Evolutionary conservation across 1,139 yeast species (phyloP).

Genomic region (Suhomyces coccinellae): DNA sequence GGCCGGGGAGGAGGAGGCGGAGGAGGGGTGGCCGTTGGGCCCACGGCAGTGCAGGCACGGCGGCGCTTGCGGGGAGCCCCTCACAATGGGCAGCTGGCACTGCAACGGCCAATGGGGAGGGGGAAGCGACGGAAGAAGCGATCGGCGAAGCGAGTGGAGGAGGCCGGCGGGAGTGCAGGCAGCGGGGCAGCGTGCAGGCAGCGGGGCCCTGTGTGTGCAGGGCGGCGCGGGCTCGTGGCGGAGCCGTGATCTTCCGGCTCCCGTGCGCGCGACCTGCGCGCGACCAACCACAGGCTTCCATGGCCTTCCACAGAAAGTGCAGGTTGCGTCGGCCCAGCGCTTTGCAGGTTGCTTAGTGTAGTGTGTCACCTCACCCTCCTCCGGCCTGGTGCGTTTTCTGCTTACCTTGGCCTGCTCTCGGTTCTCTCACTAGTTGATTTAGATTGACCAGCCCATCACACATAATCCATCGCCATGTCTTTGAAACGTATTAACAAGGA

Average conservation of each 20-base stretch:
- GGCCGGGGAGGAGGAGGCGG: too few species aligned
- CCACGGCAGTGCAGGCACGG: not conserved
- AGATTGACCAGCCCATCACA: conserved; percentile 5
- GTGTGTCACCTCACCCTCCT: conserved; percentile 13
- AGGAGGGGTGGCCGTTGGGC: too few species aligned
- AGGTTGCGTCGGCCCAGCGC: conserved; percentile 6
- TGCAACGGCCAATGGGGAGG: not conserved
- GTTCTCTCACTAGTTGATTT: conserved; percentile 7
- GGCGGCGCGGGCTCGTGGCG: too few species aligned
- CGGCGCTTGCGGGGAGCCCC: not conserved
- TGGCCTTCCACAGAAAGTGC: conserved; percentile 10
- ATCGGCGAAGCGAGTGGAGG: too few species aligned
- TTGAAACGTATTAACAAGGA: conserved; percentile 95
- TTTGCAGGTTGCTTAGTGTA: conserved; percentile 11
- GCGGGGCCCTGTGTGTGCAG: too few species aligned
- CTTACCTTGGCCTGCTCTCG: conserved; percentile 6
- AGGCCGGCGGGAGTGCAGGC: too few species aligned
- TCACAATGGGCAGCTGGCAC: not conserved
- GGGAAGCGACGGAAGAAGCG: not conserved
- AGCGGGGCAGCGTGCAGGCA: too few species aligned
- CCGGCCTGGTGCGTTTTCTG: conserved; percentile 9
- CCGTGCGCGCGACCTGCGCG: not conserved
- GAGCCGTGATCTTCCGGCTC: not conserved
- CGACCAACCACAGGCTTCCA: conserved; percentile 11
- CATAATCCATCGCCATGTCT: conserved; percentile 53